phyloP scores from a whole-genome alignment of 164 flowering plant genomes.

The Vitis rupestris region DNA sequence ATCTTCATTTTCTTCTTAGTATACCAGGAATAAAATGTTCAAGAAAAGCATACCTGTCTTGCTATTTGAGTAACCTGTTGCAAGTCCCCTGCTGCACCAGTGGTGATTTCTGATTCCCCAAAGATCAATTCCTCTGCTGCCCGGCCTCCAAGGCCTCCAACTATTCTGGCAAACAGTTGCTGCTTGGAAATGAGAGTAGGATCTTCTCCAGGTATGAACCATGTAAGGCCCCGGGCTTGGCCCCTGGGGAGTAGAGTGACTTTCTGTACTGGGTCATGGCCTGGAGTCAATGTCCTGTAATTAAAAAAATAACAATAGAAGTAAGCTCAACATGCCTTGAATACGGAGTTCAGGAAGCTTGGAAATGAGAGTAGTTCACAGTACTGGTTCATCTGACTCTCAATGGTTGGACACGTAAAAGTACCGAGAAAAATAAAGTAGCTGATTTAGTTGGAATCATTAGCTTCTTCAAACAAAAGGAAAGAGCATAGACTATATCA shows the following conservation, averaged over 20 bases:
- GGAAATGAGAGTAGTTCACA: no score
- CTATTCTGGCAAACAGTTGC: conserved; percentile 68
- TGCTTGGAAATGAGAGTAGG: conserved; percentile 60
- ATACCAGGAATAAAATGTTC: background rate
- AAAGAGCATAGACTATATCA: background rate
- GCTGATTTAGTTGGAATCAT: no score
- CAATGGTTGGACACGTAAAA: no score
- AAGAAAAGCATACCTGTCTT: conserved; percentile 41
- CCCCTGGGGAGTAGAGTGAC: conserved; percentile 69
- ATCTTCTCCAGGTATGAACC: conserved; percentile 74
- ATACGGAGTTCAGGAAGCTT: background rate
- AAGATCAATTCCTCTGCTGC: conserved; percentile 77
- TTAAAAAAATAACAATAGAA: background rate
- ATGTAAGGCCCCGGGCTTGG: conserved; percentile 76
- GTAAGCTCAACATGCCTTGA: background rate
- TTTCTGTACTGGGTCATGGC: conserved; percentile 76
- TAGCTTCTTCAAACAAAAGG: background rate
- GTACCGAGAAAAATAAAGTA: no score
- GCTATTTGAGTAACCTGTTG: conserved; percentile 68
- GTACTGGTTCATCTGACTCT: no score
- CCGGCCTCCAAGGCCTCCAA: conserved; percentile 76
- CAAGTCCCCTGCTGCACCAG: conserved; percentile 79
- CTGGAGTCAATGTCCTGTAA: conserved; percentile 58
- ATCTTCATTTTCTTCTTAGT: background rate
- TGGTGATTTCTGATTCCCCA: conserved; percentile 69